Evolutionary conservation across 1,139 yeast species (phyloP), one percentile per base, ranked within the genome.

Genomic region (Magnusiomyces clavatus): DNA sequence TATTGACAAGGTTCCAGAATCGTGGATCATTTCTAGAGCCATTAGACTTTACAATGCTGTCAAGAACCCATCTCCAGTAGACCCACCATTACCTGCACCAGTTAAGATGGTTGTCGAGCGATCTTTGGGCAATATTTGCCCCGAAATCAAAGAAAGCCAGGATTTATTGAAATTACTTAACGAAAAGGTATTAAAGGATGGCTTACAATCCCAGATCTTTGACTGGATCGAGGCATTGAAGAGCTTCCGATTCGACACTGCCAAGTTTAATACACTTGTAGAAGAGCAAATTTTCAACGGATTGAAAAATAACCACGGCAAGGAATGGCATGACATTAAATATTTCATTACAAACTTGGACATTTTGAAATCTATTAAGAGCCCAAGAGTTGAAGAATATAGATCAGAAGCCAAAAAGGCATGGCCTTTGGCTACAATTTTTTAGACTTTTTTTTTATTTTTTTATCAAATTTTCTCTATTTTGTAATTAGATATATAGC

Each of bases 101-200:
- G 69, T 69, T 46, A 62, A 65, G 42, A 50, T 58, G n/a, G 57
- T 68, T 51, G 69, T 64, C 46, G 55, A 61, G 46, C 66, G 62
- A 54, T 52, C 64, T 48, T 60, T 68, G 38, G 65, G 69, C 2
- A 56, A 61, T 3, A 57, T 64, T n/a, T 63, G 60, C 16, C 49
- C 61, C 8, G 59, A 55, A 6, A 67, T 68, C 20, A 61, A 65
- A 41, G 56, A 64, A 34, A 57, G 56, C 11, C 54, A 54, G 10
- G 62, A 58, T 29, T 48, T 60, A 37, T 48, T 46, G 16, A 58
- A 58, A 46, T 66, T 61, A 48, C 57, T 59, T 36, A 62, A 64
- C 50, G 53, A 51, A 43, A 52, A 61, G 47, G 60, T 65, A 20
- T 51, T 60, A 17, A 58, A 59, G 19, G 51, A 52, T 16, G 24